Conservation (phyloP, 2,329 filamentous ascomycete species). For the Sordariomycetes sp. region DNA sequence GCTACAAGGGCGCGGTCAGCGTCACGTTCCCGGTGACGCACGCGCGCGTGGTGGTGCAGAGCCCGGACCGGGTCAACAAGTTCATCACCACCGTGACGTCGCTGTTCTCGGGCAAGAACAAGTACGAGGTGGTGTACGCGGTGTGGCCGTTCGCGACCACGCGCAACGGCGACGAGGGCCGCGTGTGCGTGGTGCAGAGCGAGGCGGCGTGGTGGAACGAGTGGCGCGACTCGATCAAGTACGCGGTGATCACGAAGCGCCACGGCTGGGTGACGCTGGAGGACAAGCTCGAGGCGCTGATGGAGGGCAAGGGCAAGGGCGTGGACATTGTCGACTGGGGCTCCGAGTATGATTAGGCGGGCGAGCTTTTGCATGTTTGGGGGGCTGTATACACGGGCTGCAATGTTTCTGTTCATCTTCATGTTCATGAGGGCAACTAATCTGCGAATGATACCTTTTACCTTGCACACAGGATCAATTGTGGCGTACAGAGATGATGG, state of each 20-base stretch:
- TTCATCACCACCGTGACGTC: slow-evolving; percentile 42
- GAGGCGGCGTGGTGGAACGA: slow-evolving; percentile 45
- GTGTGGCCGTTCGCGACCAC: slow-evolving; percentile 48
- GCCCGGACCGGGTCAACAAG: slow-evolving; percentile 39
- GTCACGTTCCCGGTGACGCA: slow-evolving; percentile 41
- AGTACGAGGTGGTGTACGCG: slow-evolving; percentile 43
- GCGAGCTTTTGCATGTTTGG: not conserved
- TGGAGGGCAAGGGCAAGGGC: slow-evolving; percentile 32
- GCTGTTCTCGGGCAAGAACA: slow-evolving; percentile 39
- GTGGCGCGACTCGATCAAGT: slow-evolving; percentile 18
- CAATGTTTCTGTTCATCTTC: not conserved
- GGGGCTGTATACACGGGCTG: not conserved
- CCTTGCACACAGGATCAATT: too few species aligned
- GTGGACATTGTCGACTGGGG: slow-evolving; percentile 31
- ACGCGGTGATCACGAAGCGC: slow-evolving; percentile 34
- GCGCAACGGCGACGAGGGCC: slow-evolving; percentile 29
- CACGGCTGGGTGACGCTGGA: slow-evolving; percentile 35
- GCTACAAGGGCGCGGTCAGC: slow-evolving; percentile 37
- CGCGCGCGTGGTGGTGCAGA: slow-evolving; percentile 35
- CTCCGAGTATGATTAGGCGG: slow-evolving; percentile 16
- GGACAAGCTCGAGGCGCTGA: slow-evolving; percentile 41
- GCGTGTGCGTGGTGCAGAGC: slow-evolving; percentile 38
- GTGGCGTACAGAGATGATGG: too few species aligned
- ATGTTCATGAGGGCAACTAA: too few species aligned
- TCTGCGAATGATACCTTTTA: too few species aligned